Evolutionary conservation across 2,329 filamentous ascomycete species (phyloP).

Genomic region (Botryotinia narcissicola): DNA sequence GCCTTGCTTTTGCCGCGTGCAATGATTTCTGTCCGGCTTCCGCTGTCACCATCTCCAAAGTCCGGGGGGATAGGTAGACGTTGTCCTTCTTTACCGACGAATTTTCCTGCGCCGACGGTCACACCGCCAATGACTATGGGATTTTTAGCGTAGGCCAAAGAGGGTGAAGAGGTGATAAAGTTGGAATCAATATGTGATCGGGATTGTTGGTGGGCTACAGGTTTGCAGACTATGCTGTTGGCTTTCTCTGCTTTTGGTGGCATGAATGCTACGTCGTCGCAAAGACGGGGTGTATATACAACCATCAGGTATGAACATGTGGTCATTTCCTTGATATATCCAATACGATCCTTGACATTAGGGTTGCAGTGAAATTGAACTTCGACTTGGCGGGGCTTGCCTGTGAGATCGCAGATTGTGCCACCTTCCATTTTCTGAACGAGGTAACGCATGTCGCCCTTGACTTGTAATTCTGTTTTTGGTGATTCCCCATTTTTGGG

Average conservation of each 20-base stretch:
- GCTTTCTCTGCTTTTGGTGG: conserved; percentile 64
- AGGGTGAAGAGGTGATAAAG: not conserved
- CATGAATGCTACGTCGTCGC: conserved; percentile 70
- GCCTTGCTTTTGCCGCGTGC: conserved; percentile 31
- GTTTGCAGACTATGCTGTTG: conserved; percentile 60
- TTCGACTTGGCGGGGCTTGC: conserved; percentile 65
- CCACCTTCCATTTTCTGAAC: conserved; percentile 66
- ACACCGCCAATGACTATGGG: conserved; percentile 36
- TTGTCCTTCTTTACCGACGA: conserved; percentile 34
- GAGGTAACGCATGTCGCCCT: conserved; percentile 65
- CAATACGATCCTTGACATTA: conserved; percentile 61
- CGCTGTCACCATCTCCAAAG: conserved; percentile 58
- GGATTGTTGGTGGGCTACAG: conserved; percentile 48
- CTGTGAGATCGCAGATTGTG: conserved; percentile 68
- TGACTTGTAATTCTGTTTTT: conserved; percentile 56
- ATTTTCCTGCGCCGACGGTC: conserved; percentile 35
- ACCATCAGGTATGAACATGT: conserved; percentile 74
- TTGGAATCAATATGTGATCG: conserved; percentile 24
- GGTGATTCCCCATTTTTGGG: conserved; percentile 34
- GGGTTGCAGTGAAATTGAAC: conserved; percentile 62
- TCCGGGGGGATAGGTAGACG: conserved; percentile 35
- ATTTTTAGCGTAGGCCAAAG: conserved; percentile 20
- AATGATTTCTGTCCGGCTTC: conserved; percentile 43
- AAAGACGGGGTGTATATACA: conserved; percentile 70
- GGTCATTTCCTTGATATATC: conserved; percentile 69